Evolutionary conservation across 306 rosid species (phyloP).

Genomic region (Acacia crassicarpa): DNA sequence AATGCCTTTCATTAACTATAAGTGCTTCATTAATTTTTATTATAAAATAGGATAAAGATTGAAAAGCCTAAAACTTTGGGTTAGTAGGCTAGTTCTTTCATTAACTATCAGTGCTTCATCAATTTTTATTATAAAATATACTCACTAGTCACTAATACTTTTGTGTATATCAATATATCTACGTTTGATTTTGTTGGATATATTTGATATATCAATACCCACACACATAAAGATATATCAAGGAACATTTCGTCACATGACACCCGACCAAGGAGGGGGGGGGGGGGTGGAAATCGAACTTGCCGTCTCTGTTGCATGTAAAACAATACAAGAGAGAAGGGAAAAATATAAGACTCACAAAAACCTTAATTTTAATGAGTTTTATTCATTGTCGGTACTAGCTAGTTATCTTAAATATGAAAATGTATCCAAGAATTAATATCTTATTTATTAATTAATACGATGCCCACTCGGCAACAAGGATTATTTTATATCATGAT

Average conservation of each 20-base stretch:
- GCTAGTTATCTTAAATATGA: background rate
- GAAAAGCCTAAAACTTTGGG: slow-evolving; percentile 14
- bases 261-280: background rate
- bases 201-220: background rate
- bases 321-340: too few species aligned
- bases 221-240: background rate
- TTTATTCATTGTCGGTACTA: background rate
- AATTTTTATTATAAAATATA: background rate
- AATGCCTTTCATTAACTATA: background rate
- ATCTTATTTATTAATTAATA: background rate
- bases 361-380: background rate
- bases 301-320: background rate
- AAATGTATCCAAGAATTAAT: background rate
- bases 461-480: too few species aligned
- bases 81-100: background rate
- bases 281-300: too few species aligned
- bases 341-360: background rate
- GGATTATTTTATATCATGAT: too few species aligned
- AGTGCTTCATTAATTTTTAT: too few species aligned
- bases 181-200: background rate
- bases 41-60: slow-evolving; percentile 18
- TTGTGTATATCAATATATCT: background rate
- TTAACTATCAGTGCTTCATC: background rate
- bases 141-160: background rate
- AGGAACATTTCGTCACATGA: background rate